Conservation (phyloP, 2,329 filamentous ascomycete genomes). For the Alternaria rosae region DNA sequence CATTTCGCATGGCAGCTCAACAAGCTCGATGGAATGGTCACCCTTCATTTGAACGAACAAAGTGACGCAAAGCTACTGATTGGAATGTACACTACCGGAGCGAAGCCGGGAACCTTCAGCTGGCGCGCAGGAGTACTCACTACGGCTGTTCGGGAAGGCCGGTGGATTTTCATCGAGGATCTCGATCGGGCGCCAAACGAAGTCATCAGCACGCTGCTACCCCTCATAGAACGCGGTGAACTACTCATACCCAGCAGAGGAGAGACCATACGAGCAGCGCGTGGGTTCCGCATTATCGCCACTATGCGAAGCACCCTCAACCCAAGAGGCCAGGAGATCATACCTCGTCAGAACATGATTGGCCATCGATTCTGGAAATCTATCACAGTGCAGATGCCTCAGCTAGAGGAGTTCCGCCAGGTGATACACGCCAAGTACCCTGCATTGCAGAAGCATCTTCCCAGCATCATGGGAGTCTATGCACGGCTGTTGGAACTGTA, state of each 20-base stretch:
- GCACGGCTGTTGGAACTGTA: constrained; percentile 52
- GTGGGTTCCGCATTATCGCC: constrained; percentile 88
- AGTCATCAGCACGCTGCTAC: constrained; percentile 89
- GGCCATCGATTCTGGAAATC: constrained; percentile 86
- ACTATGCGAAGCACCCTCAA: constrained; percentile 78
- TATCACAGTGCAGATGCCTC: constrained; percentile 72
- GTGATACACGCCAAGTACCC: constrained; percentile 78
- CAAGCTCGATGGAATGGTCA: constrained; percentile 84
- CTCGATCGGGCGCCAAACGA: constrained; percentile 93
- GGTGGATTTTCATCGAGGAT: constrained; percentile 98
- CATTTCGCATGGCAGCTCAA: constrained; percentile 82
- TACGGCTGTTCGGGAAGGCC: constrained; percentile 89
- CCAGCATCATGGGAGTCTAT: constrained; percentile 66
- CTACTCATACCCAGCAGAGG: constrained; percentile 88
- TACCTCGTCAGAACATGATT: constrained; percentile 73
- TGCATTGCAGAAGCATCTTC: constrained; percentile 65
- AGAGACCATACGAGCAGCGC: constrained; percentile 81
- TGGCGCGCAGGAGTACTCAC: constrained; percentile 95
- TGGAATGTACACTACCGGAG: constrained; percentile 90
- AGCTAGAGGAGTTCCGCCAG: constrained; percentile 73
- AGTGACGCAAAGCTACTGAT: constrained; percentile 97
- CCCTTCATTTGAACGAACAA: constrained; percentile 95
- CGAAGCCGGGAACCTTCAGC: constrained; percentile 84
- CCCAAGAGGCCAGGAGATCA: constrained; percentile 73
- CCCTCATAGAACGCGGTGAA: constrained; percentile 91